Evolutionary conservation across 345 rosid species (phyloP).

Genomic region (Moricandia moricandioides): DNA sequence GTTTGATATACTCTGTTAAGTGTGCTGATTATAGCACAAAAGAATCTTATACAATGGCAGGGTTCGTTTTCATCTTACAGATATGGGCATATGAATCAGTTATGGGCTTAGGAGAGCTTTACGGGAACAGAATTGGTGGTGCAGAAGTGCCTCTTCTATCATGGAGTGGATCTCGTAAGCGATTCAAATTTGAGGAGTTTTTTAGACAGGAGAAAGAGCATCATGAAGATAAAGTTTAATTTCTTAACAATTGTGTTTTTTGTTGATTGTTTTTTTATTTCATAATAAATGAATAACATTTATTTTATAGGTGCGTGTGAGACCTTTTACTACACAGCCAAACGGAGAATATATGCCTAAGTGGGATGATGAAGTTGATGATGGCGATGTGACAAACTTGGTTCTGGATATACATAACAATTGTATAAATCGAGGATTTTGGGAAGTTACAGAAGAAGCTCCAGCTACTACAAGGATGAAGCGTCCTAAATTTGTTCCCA

Average conservation of each 20-base stretch:
- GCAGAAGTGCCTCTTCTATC: neutral
- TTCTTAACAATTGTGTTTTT: no score
- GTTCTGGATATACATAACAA: no score
- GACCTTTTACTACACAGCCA: no score
- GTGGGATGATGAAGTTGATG: no score
- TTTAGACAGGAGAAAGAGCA: neutral
- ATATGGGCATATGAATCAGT: neutral
- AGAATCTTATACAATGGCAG: neutral
- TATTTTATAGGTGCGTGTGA: no score
- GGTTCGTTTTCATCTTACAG: neutral
- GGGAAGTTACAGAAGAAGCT: no score
- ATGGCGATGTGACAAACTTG: no score
- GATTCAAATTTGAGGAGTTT: neutral
- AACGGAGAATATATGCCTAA: no score
- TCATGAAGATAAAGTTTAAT: neutral
- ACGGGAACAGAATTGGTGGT: neutral
- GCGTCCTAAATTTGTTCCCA: neutral
- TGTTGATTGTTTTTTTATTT: no score
- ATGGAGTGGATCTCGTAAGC: neutral
- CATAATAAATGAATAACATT: no score
- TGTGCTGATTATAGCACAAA: neutral
- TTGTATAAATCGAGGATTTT: no score
- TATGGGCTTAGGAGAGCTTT: neutral
- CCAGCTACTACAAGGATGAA: neutral
- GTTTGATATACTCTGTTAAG: neutral